A percentile compares a stretch with the other conserved stretches of the same genome.
Conservation (phyloP, 129 eudicot genomes). For the Pittosporum tobira region DNA sequence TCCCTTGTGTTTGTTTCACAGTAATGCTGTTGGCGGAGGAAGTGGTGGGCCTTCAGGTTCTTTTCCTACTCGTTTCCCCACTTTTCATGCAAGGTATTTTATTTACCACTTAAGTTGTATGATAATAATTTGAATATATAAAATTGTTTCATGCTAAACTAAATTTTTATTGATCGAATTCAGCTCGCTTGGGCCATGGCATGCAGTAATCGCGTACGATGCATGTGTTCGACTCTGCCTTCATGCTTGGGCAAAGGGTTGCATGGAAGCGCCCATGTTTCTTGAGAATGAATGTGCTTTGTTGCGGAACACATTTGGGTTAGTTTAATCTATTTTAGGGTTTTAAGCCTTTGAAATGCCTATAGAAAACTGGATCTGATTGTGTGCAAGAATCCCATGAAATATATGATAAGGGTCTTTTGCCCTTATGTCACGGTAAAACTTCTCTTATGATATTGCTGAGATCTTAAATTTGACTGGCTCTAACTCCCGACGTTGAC, state of each 20-base stretch:
- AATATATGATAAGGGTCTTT: too few relatives aligned
- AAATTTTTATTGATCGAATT: not conserved
- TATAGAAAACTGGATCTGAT: too few relatives aligned
- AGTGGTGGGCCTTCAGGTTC: slow-evolving; percentile 34
- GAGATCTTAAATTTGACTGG: too few relatives aligned
- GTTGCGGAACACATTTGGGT: slow-evolving; percentile 60
- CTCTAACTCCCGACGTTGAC: too few relatives aligned
- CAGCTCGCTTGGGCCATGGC: slow-evolving; percentile 83
- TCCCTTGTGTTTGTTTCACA: slow-evolving; percentile 14
- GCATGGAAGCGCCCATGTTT: slow-evolving; percentile 83
- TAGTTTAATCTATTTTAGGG: slow-evolving; percentile 13
- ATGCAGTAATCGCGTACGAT: slow-evolving; percentile 71
- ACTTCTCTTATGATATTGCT: too few relatives aligned
- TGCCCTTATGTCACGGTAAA: too few relatives aligned
- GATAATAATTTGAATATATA: not conserved
- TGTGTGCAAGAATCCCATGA: too few relatives aligned
- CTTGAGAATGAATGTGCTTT: slow-evolving; percentile 76
- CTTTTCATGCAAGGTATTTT: slow-evolving; percentile 74
- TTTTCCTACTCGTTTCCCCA: slow-evolving; percentile 56
- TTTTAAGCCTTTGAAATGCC: too few relatives aligned
- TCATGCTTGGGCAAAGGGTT: slow-evolving; percentile 88
- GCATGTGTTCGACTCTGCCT: slow-evolving; percentile 85
- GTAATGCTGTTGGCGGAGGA: slow-evolving; percentile 41
- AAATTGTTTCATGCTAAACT: not conserved
- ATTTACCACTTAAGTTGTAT: not conserved